Evolutionary conservation across 2,329 filamentous ascomycete species (phyloP).

Genomic region (Fusarium liriodendri): DNA sequence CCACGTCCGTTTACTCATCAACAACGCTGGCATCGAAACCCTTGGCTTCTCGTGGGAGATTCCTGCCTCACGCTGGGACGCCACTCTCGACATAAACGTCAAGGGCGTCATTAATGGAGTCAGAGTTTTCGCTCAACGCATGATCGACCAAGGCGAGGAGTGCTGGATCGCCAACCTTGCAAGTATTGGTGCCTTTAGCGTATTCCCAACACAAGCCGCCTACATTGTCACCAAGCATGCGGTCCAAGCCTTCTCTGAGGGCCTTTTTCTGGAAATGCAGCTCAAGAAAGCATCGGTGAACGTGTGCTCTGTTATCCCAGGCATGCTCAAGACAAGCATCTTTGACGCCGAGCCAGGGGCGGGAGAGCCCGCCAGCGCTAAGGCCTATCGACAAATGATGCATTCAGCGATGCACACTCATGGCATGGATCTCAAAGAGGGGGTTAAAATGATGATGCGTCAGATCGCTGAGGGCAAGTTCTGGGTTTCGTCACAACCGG

Average conservation of each 20-base stretch:
- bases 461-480: too few relatives aligned
- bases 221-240: constrained; percentile 11
- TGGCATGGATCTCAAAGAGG: too few relatives aligned
- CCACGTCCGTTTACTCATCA: not conserved
- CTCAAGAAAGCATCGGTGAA: not conserved
- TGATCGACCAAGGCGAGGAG: not conserved
- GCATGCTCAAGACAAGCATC: not conserved
- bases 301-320: constrained; percentile 4
- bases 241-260: not conserved
- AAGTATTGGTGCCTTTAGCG: not conserved
- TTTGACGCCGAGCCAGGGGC: not conserved
- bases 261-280: not conserved
- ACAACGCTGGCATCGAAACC: constrained; percentile 8
- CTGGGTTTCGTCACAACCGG: too few relatives aligned
- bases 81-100: constrained; percentile 6
- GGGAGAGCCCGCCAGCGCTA: too few relatives aligned
- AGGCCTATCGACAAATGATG: too few relatives aligned
- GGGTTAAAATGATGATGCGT: too few relatives aligned
- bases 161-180: constrained; percentile 4
- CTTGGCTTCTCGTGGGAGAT: constrained; percentile 5
- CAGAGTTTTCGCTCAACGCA: not conserved
- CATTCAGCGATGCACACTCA: too few relatives aligned
- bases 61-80: not conserved
- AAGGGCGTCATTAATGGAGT: constrained; percentile 1
- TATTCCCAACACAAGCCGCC: not conserved